Conservation (phyloP, 2,329 filamentous ascomycete genomes). For the Trichophyton verrucosum region DNA sequence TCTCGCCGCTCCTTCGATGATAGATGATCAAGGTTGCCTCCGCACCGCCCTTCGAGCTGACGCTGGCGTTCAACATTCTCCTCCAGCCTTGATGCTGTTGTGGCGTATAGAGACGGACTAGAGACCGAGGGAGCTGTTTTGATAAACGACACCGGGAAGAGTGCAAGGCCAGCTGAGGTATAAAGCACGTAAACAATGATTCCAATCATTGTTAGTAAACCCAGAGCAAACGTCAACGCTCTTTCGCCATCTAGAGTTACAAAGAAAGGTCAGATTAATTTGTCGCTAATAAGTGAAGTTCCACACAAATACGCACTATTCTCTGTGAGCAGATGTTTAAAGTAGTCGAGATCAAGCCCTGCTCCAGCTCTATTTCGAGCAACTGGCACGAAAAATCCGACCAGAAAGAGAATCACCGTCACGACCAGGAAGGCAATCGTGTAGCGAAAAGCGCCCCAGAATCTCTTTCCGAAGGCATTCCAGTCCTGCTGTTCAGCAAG, state of each 20-base stretch:
- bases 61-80: constrained; percentile 83
- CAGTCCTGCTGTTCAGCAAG: constrained; percentile 68
- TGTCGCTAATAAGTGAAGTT: not conserved
- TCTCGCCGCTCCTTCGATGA: constrained; percentile 79
- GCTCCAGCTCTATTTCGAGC: constrained; percentile 53
- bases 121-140: constrained; percentile 82
- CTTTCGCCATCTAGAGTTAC: constrained; percentile 60
- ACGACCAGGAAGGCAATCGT: constrained; percentile 70
- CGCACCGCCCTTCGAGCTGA: constrained; percentile 75
- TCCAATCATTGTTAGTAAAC: constrained; percentile 76
- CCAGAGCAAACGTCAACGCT: constrained; percentile 77
- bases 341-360: constrained; percentile 77
- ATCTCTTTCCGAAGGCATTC: constrained; percentile 55
- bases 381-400: constrained; percentile 88
- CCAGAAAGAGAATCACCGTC: constrained; percentile 68
- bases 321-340: constrained; percentile 68
- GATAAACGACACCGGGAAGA: constrained; percentile 82
- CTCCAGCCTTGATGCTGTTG: constrained; percentile 67
- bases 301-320: constrained; percentile 47
- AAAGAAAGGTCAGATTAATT: constrained; percentile 8
- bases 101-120: constrained; percentile 62
- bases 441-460: constrained; percentile 83
- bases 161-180: constrained; percentile 74
- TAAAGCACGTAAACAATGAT: constrained; percentile 79
- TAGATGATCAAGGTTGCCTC: constrained; percentile 60